Evolutionary conservation across 2,329 filamentous ascomycete genomes (phyloP), one percentile per base, ranked within the genome.

Genomic region (Neonectria magnoliae): DNA sequence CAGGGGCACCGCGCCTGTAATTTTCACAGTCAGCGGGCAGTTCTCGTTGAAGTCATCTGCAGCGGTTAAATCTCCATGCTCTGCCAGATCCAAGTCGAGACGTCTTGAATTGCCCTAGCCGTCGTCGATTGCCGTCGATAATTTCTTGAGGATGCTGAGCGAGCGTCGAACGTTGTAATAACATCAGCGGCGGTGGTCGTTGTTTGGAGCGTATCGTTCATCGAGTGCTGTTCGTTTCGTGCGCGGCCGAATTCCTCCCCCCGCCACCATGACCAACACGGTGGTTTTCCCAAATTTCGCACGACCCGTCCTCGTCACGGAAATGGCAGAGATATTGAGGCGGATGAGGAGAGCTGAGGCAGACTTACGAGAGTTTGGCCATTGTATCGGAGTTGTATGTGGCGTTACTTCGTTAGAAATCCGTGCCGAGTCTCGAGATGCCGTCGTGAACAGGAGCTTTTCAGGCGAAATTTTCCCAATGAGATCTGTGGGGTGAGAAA

Each of bases 1-100:
- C 96, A 81, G 94, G 92, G 89, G 93, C 92, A 92, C 92, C 93
- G 90, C 93, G 88, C 74, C 88, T 91, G 76, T 71, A 76, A 72
- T 59, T 53, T 66, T 51, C 64, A 73, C 73, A 64, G 78, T 82
- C 75, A 82, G 79, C 76, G 52, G 60, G 27, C 27, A 47, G 38
- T 66, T 33, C 54, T 51, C 45, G 31, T 51, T 54, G 27, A 38
- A 22, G 41, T 64, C 31, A 41, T 48, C 42, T 66, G 51, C 50
- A 47, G 38, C 16, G 29, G 25, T 22, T 62, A 57, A 36, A 14
- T 64, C 60, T 69, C 65, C 61, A 41, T 64, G 38, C 63, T 72
- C 61, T 73, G 71, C 69, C 65, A 71, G 51, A 31, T 68, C 53
- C 60, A 16, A 54, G 47, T 59, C 1, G 20, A 41, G 33, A 50